Evolutionary conservation across 2,329 filamentous ascomycete species (phyloP), one percentile per base, ranked within the genome.

Genomic region (Colletotrichum caudatum): DNA sequence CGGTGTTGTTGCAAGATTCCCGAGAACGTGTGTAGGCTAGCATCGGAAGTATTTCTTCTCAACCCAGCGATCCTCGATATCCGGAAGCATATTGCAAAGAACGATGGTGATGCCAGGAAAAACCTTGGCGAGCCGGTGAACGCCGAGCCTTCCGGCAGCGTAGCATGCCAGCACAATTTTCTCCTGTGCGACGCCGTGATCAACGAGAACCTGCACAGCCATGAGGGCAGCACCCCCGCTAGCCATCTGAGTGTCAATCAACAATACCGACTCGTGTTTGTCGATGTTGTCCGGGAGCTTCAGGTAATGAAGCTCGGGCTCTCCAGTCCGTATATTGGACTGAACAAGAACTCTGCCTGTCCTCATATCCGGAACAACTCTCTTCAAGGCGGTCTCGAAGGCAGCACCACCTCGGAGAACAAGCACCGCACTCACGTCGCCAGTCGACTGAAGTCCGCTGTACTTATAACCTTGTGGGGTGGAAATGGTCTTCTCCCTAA

Each of bases 181-280:
- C 57, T 94, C 89, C 78, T 96, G 91, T 7, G 89, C 84, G 8
- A 98, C 95, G 14, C 96, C 96, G 78, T 98, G 95, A 80, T 99
- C 96, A 20, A 97, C 90, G 64, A 99, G 84, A n/a, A 98, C 94
- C 78, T 96, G 93, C 53, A 98, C 95, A 0, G 96, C 94, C 96
- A 99, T 99, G 69, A 99, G 84, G 1, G 89, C 90, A 20, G 90
- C 89, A 46, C 95, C 95, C 54, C 96, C 96, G 73, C 92, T 95
- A 35, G 94, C 94, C 93, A 98, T 98, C 79, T 99, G 96, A 18
- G 95, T 92, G 80, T 98, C 96, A 26, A 98, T 85, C 9, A 99
- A 85, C 72, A 99, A 85, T 23, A 99, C 94, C 61, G 92, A 92
- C 74, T 93, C 91, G 78, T 97, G 93, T 53, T 88, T 81, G 71